Percentiles rank a stretch among this genome's conserved stretches.
Evolutionary conservation across 805 yeast species (phyloP).

Genomic region (Pichia membranifaciens): DNA sequence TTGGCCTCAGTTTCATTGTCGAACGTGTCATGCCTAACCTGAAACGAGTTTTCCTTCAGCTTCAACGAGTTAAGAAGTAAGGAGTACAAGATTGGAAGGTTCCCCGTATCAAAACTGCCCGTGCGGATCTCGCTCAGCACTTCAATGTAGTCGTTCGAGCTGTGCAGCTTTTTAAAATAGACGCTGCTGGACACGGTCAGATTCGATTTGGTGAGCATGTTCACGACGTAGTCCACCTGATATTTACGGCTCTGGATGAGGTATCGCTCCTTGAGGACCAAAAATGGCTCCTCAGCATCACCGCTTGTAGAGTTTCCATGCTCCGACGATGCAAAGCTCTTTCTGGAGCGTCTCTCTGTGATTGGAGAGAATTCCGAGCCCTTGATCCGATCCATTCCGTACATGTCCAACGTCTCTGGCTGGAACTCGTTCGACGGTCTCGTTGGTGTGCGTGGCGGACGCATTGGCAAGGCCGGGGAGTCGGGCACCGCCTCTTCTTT

Average conservation of each 20-base stretch:
- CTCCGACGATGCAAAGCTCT: not conserved
- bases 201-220: conserved; percentile 10
- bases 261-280: conserved; percentile 4
- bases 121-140: conserved; percentile 21
- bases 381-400: conserved; percentile 13
- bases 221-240: conserved; percentile 14
- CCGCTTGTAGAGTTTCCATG: not conserved
- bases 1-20: not conserved
- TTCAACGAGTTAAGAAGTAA: conserved; percentile 16
- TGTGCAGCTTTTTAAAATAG: conserved; percentile 18
- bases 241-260: conserved; percentile 13
- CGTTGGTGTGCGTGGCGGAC: conserved; percentile 5
- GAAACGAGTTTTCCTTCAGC: conserved; percentile 6
- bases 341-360: conserved; percentile 1
- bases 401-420: conserved; percentile 3
- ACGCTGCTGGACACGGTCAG: conserved; percentile 16
- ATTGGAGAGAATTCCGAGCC: conserved; percentile 10
- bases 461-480: conserved; percentile 4
- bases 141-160: conserved; percentile 19
- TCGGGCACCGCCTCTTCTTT: not conserved
- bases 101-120: conserved; percentile 17
- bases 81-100: conserved; percentile 17
- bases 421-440: conserved; percentile 1
- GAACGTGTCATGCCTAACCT: not conserved
- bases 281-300: not conserved